Base-by-base conservation (phyloP, 192 early-diverging fungal genomes). In the Lunasporangiospora selenospora region DNA sequence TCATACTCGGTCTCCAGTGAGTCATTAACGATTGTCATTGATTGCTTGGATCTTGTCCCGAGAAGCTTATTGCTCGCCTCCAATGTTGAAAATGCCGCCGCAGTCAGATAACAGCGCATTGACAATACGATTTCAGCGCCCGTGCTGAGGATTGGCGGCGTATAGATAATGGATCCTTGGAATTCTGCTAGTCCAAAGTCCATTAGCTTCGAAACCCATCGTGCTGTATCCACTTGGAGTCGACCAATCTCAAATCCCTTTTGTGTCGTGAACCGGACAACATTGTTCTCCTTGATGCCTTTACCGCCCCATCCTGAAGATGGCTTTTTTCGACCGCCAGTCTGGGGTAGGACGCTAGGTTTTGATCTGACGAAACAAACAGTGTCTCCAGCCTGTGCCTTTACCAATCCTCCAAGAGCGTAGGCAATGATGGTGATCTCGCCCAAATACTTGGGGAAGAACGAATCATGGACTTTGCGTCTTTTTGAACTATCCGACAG, bases 101-200 rank as follows among this genome's bases (percentile, higher is more conserved):
- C 67, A 18, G 44, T 63, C 11, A 82, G 46, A 40, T 69, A 83
- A 26, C 77, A 80, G 11, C 53, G 39, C 40, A 83, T 36, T 3
- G 76, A 58, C 6, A 85, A 6, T 7, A 82, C 64, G 29, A 82
- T 79, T 49, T 85, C 81, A 24, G 77, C 73, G 6, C 81, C 77
- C 6, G 75, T 77, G 19, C 48, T 64, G 4, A 82, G 48, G 0
- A 51, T 6, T 9, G 36, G 32, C 19, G 61, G 61, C 19, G 73
- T 53, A 21, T 63, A 61, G 13, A 84, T 69, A 26, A 83, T 58
- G 2, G 65, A 58, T n/a, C 79, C 83, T 15, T 77, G 57, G 55
- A 85, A 85, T 34, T 61, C 53, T 19, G 77, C 82, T 4, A 79
- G 39, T 1, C 75, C 62, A 53, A 67, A 75, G 55, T 85, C 83